Evolutionary conservation across 306 rosid species (phyloP).

Genomic region (Arachis hypogaea): DNA sequence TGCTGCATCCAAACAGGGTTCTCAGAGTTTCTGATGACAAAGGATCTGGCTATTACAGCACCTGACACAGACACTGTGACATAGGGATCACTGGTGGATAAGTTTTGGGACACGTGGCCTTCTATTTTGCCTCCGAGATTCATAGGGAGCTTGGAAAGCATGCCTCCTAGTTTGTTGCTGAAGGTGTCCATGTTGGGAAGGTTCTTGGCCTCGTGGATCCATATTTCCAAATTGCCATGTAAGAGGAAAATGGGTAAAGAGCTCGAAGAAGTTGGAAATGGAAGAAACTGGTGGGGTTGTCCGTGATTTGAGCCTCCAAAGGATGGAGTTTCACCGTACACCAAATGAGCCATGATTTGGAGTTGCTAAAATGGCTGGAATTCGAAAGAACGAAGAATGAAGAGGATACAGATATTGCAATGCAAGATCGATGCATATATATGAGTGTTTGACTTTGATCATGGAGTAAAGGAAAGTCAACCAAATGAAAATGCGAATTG

Average conservation of each 20-base stretch:
- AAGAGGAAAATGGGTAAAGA: conserved; percentile 61
- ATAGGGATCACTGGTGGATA: conserved; percentile 84
- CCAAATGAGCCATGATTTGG: conserved; percentile 50
- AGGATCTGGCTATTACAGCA: conserved; percentile 81
- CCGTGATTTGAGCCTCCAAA: conserved; percentile 72
- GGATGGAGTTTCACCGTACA: conserved; percentile 52
- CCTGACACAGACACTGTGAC: conserved; percentile 68
- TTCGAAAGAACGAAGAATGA: too few species aligned
- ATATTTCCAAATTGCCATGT: conserved; percentile 77
- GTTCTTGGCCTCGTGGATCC: conserved; percentile 59
- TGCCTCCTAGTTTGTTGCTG: conserved; percentile 58
- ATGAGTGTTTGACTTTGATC: too few species aligned
- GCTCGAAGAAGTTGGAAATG: conserved; percentile 52
- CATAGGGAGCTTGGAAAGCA: conserved; percentile 50
- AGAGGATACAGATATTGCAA: too few species aligned
- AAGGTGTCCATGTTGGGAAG: conserved; percentile 84
- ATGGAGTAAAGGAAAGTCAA: too few species aligned
- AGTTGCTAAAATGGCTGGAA: not conserved
- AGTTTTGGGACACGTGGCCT: conserved; percentile 39
- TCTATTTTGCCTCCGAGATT: conserved; percentile 44
- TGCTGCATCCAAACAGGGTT: conserved; percentile 87
- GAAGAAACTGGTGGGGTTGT: conserved; percentile 56
- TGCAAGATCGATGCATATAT: too few species aligned
- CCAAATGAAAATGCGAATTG: too few species aligned
- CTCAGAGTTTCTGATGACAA: conserved; percentile 67